phyloP scores from a whole-genome alignment of 169 alveolate species.

The Sarcocystis neurona region DNA sequence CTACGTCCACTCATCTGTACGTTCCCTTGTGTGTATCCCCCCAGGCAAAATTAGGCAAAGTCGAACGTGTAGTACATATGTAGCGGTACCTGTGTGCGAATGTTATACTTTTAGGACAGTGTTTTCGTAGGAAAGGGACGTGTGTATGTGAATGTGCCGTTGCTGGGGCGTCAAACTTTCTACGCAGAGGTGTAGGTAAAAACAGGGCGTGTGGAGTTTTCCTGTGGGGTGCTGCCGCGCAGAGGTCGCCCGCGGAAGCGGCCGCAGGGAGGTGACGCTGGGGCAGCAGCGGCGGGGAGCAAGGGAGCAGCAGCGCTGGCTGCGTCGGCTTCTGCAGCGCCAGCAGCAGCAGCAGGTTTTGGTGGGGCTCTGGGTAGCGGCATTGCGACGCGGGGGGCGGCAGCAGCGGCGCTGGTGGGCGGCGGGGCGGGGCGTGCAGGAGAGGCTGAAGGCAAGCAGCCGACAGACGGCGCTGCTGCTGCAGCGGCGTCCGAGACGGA shows the following conservation, averaged over 20 bases:
- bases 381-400: slow-evolving; percentile 1
- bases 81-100: too few species aligned
- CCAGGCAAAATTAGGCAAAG: too few species aligned
- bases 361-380: background rate
- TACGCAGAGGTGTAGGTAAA: too few species aligned
- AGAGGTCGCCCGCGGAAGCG: background rate
- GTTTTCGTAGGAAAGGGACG: too few species aligned
- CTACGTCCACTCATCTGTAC: too few species aligned
- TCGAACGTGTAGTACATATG: too few species aligned
- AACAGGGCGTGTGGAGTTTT: background rate
- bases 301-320: background rate
- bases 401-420: background rate
- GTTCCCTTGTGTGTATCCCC: too few species aligned
- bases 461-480: background rate
- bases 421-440: background rate
- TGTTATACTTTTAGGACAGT: too few species aligned
- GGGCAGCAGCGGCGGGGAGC: background rate
- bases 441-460: background rate
- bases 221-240: background rate
- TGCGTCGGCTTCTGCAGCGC: background rate
- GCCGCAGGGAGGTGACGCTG: slow-evolving; percentile 1
- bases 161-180: too few species aligned
- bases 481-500: background rate
- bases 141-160: too few species aligned
- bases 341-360: background rate